These are phyloP conservation scores for Suillus cothurnatus DNA, from an alignment of 768 basidiomycete genomes.

Conservation along the genomic window DNA sequence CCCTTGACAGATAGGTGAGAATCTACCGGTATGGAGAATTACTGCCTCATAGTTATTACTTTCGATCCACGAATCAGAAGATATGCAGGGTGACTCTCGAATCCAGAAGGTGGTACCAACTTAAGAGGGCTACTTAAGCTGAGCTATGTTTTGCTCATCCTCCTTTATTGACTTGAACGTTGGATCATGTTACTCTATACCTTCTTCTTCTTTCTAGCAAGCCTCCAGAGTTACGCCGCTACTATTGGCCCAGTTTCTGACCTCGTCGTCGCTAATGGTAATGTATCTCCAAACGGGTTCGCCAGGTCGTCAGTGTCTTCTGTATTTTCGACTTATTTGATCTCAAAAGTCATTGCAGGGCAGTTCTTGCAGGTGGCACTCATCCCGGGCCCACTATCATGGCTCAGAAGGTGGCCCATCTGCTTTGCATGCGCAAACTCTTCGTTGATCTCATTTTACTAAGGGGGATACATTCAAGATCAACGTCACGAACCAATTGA, in stretches of 20 bases:
- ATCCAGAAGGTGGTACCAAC: not conserved
- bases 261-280: not conserved
- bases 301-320: not conserved
- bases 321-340: not conserved
- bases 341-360: not conserved
- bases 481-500: not conserved
- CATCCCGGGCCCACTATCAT: not conserved
- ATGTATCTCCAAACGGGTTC: not conserved
- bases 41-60: not conserved
- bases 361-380: not conserved
- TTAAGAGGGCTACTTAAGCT: not conserved
- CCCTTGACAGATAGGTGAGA: not conserved
- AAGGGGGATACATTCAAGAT: not conserved
- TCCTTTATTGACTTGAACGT: not conserved
- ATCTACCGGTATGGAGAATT: too few species aligned
- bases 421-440: not conserved
- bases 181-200: not conserved
- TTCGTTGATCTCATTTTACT: not conserved
- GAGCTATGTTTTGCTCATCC: not conserved
- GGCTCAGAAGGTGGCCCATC: not conserved
- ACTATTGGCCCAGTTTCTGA: conserved; percentile 1
- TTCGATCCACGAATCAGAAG: not conserved
- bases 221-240: not conserved
- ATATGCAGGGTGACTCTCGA: too few species aligned
- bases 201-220: not conserved